phyloP scores from a whole-genome alignment of 176 grass and related monocot genomes.

The Phragmites australis region DNA sequence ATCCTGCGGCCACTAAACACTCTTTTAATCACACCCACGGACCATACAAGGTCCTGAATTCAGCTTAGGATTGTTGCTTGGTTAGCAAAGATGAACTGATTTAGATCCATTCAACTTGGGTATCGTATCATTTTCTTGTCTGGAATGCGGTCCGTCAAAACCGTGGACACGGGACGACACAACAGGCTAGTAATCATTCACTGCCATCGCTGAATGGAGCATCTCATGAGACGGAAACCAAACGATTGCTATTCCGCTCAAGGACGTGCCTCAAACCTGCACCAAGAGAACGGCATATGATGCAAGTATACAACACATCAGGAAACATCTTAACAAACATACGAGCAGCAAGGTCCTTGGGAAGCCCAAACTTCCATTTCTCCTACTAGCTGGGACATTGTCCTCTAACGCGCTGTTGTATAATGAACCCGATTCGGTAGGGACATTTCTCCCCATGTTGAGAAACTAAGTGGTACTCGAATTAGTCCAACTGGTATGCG shows the following conservation, averaged over 20 bases:
- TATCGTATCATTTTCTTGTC: constrained; percentile 22
- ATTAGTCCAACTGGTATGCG: not conserved
- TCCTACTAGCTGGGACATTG: too few relatives aligned
- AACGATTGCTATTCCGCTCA: constrained; percentile 9
- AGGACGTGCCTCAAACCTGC: not conserved
- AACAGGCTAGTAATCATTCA: constrained; percentile 25
- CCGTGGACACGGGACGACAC: too few relatives aligned
- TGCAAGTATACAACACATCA: not conserved
- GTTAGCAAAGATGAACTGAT: constrained; percentile 3
- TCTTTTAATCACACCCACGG: constrained; percentile 32
- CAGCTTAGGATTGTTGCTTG: constrained; percentile 32
- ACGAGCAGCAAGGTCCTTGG: not conserved
- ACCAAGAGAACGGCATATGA: not conserved
- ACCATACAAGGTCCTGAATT: not conserved
- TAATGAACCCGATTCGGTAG: not conserved
- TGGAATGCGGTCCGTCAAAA: too few relatives aligned
- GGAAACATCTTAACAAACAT: not conserved
- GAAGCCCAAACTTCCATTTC: not conserved
- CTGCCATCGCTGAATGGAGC: not conserved
- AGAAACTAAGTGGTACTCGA: too few relatives aligned
- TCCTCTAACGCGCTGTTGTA: not conserved
- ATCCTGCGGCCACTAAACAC: constrained; percentile 37
- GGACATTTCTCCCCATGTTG: not conserved
- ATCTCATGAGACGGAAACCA: not conserved
- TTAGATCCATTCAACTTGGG: constrained; percentile 37